A percentile compares a stretch with the other conserved stretches of the same genome.
phyloP scores from a whole-genome alignment of 2,329 filamentous ascomycete genomes.

The Cytospora paraplurivora region DNA sequence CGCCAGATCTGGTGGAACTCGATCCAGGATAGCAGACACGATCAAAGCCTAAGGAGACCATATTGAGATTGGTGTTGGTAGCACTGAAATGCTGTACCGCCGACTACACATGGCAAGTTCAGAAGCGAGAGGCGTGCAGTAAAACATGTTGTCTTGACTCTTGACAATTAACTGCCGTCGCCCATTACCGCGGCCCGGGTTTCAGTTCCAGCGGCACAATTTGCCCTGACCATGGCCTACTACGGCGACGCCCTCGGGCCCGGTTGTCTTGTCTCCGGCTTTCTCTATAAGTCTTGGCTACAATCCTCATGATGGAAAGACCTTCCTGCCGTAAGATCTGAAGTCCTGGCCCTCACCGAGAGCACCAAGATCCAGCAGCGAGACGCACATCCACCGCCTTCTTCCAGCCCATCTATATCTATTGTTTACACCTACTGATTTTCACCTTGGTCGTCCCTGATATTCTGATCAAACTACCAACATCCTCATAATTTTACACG shows the following conservation, averaged over 20 bases:
- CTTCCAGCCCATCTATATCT: no score
- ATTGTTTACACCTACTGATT: no score
- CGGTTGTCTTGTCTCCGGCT: conserved; percentile 8
- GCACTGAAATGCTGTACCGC: conserved; percentile 27
- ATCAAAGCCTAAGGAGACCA: conserved; percentile 28
- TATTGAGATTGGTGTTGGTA: conserved; percentile 24
- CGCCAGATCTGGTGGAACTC: conserved; percentile 28
- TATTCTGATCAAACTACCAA: no score
- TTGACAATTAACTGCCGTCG: conserved; percentile 11
- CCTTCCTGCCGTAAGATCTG: neutral
- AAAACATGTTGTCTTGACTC: conserved; percentile 14
- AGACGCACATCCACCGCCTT: no score
- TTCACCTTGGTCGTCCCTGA: no score
- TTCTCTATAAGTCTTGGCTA: conserved; percentile 18
- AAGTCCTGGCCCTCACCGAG: neutral
- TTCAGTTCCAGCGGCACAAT: conserved; percentile 19
- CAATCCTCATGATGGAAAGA: neutral
- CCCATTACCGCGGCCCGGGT: conserved; percentile 22
- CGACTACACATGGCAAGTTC: conserved; percentile 8
- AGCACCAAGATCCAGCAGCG: neutral
- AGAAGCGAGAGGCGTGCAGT: conserved; percentile 10
- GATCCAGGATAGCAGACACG: conserved; percentile 26
- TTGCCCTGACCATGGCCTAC: conserved; percentile 19
- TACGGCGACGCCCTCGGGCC: conserved; percentile 8
- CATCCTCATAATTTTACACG: no score